Evolutionary conservation across 2,329 filamentous ascomycete species (phyloP), one percentile per base, ranked within the genome.

Genomic region (Fusarium sarcochroum): DNA sequence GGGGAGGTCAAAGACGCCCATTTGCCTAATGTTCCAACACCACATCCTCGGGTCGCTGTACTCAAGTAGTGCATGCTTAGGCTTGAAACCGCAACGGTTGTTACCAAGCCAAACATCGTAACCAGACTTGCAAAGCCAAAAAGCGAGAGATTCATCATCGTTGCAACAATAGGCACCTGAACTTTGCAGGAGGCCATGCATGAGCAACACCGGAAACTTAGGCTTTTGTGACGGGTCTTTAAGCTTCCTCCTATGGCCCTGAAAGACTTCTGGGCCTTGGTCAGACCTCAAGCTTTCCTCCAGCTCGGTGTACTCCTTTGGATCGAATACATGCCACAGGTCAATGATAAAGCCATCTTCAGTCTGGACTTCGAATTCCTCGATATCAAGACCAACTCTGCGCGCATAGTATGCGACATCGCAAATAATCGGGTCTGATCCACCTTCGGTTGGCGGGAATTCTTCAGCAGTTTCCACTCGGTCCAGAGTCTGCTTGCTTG

Each of bases 31-130:
- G 70, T 97, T 97, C 95, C 95, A 98, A 40, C 90, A 89, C 95
- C 95, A 98, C 93, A 98, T 97, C 30, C 94, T 88, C 2, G 95
- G 94, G 75, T 98, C 95, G 5, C 82, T 82, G 69, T 91, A 89
- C 3, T 87, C 80, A 38, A 98, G 86, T 21, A 90, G 80, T 4
- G 85, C 87, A 76, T 98, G 95, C 68, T 89, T 87, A 1, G 95
- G 94, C 1, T 87, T 83, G 79, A 96, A 93, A 2, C 94, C 94
- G 75, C 94, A 97, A 20, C 95, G 87, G 76, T 97, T 98, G 80
- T 97, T 97, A 6, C 95, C 95, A 17, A 98, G 85, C 94, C 94
- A 98, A 38, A 98, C 93, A 77, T 98, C 95, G 78, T 93, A 98
- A 2, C 94, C 94, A 0, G 91, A 90, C 79, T 97, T 97, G 79